Base-by-base conservation (phyloP, 306 rosid genomes). In the Castanea sativa region DNA sequence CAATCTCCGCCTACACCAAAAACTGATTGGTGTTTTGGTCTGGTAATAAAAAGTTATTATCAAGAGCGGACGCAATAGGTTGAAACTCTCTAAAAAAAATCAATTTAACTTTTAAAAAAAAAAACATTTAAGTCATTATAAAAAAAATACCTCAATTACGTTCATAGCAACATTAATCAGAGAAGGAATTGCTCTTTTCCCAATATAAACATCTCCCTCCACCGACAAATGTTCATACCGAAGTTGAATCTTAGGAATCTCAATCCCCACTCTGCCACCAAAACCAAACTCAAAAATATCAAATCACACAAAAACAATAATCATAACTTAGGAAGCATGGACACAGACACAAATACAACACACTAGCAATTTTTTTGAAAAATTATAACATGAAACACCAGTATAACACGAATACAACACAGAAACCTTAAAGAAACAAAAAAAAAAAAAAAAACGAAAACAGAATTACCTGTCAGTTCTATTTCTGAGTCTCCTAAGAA, bases 151-250 rank as follows among this genome's bases (percentile, higher is more conserved):
- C 97, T 93, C 95, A 0, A 89, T 61, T 53, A 84, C 9, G 83
- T 93, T 89, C 52, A 91, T 64, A 35, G 92, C 78, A 19, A 55
- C 82, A 73, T 93, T 93, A 29, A 85, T 78, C 45, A 93, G 78
- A 35, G 98, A 79, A 29, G 97, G 97, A 55, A 90, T 95, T 0
- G 98, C 95, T 84, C 98, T 88, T 27, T 88, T 82, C 9, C 98
- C 98, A 75, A 83, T 89, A 83, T 85, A 74, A 15, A 88, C 91
- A 70, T 91, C 88, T 78, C 98, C 98, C 45, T 91, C 93, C n/a
- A 87, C 88, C 0, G 87, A 79, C 43, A 93, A 70, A 74, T 89
- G 77, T 81, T 90, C 81, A 56, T 71, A 93, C 38, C 95, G 83
- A 1, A 93, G 86, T 82, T 93, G 95, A 25, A 91, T 88, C 80